These are phyloP conservation scores for Mrakia frigida DNA, from an alignment of 768 basidiomycete species.

Conservation along the genomic window DNA sequence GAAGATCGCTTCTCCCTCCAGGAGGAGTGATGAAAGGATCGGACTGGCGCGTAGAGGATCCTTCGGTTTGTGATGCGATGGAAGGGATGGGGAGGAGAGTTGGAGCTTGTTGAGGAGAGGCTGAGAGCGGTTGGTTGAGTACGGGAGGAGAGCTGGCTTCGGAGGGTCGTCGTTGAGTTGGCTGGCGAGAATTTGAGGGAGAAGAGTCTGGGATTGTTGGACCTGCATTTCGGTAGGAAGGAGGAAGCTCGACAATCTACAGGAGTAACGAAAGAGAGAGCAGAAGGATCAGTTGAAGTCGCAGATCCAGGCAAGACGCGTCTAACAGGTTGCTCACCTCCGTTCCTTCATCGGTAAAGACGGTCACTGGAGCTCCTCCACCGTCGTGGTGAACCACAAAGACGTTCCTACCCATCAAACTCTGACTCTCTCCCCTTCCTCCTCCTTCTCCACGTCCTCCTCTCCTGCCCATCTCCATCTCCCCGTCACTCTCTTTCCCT, in stretches of 20 bases:
- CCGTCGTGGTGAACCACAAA: conserved; percentile 12
- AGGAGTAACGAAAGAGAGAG: neutral
- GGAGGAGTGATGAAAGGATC: neutral
- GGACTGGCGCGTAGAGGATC: neutral
- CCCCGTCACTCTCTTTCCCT: neutral
- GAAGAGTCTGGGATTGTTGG: neutral
- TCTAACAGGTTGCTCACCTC: neutral
- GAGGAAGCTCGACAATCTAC: conserved; percentile 9
- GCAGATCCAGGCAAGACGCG: neutral
- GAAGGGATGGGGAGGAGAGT: neutral
- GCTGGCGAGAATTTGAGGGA: neutral
- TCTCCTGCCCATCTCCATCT: conserved; percentile 3
- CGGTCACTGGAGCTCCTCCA: conserved; percentile 12
- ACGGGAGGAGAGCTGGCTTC: neutral
- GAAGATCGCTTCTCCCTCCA: neutral
- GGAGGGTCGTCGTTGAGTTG: neutral
- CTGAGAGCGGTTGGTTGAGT: neutral
- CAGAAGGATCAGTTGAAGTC: neutral
- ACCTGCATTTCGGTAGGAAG: neutral
- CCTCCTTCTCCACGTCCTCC: neutral
- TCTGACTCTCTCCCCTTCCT: neutral
- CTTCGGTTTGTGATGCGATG: neutral
- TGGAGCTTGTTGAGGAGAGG: neutral
- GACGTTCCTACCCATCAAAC: neutral
- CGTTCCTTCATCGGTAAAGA: conserved; percentile 4